Evolutionary conservation across 129 eudicot species (phyloP).

Genomic region (Ambrosia artemisiifolia): DNA sequence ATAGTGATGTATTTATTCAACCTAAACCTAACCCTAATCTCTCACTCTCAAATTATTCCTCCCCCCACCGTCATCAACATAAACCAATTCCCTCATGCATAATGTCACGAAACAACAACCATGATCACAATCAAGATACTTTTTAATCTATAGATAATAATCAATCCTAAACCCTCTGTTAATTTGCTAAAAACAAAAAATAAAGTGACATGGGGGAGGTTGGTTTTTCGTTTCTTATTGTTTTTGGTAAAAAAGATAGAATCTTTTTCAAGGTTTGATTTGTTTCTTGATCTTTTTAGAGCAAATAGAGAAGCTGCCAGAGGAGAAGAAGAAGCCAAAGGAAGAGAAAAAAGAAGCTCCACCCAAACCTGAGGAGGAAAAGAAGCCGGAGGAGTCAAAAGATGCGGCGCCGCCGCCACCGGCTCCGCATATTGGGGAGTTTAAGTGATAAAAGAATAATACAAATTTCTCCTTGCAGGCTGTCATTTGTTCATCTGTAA

Average conservation of each 20-base stretch:
- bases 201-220: constrained; percentile 39
- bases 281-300: constrained; percentile 18
- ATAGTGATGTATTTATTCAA: too few species aligned
- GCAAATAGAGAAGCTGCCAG: constrained; percentile 45
- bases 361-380: constrained; percentile 33
- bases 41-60: too few species aligned
- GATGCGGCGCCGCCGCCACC: constrained; percentile 47
- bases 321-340: constrained; percentile 53
- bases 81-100: too few species aligned
- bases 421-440: too few species aligned
- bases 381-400: constrained; percentile 38
- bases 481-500: too few species aligned
- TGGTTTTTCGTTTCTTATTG: neutral
- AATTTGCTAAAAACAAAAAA: neutral
- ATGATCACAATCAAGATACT: too few species aligned
- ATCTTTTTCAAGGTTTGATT: constrained; percentile 10
- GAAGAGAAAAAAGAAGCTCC: constrained; percentile 34
- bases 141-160: neutral
- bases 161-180: neutral
- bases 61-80: too few species aligned
- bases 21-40: too few species aligned
- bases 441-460: too few species aligned
- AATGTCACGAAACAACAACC: too few species aligned
- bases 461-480: too few species aligned
- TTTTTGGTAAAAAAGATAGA: neutral